Conservation (phyloP, 2,329 filamentous ascomycete genomes). For the Aureobasidium sp. region DNA sequence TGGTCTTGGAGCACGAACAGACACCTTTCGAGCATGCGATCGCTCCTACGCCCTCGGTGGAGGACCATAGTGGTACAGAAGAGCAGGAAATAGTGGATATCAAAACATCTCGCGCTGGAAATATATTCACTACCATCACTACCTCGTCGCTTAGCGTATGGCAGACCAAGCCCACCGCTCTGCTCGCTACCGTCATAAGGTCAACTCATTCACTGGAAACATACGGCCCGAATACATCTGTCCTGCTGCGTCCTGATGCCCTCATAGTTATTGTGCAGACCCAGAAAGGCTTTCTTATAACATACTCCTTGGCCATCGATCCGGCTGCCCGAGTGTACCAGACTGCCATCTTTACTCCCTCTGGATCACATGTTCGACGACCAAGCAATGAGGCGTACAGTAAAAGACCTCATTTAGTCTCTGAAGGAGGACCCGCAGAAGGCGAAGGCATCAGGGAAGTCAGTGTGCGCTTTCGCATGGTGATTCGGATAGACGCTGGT, state of each 20-base stretch:
- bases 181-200: slow-evolving; percentile 77
- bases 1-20: slow-evolving; percentile 5
- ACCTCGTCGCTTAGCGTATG: slow-evolving; percentile 81
- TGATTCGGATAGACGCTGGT: slow-evolving; percentile 94
- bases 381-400: slow-evolving; percentile 38
- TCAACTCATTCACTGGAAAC: slow-evolving; percentile 70
- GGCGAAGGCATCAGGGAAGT: slow-evolving; percentile 76
- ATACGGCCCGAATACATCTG: slow-evolving; percentile 77
- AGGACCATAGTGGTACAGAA: neutral
- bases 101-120: slow-evolving; percentile 69
- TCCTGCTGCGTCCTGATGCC: slow-evolving; percentile 84
- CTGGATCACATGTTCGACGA: slow-evolving; percentile 39
- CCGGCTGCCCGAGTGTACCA: slow-evolving; percentile 77
- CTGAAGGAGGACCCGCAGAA: slow-evolving; percentile 64
- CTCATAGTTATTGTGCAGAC: slow-evolving; percentile 90
- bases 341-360: slow-evolving; percentile 60
- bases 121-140: slow-evolving; percentile 83
- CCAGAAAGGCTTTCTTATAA: slow-evolving; percentile 78
- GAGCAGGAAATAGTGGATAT: slow-evolving; percentile 58
- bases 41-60: neutral
- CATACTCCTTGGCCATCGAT: slow-evolving; percentile 85
- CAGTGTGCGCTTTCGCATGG: slow-evolving; percentile 89
- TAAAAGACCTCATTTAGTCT: slow-evolving; percentile 20
- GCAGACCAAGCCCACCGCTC: slow-evolving; percentile 89
- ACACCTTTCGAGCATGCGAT: neutral